Percentiles rank a stretch among this genome's conserved stretches.
phyloP scores from a whole-genome alignment of 352 stramenopile genomes.

The Pythium chondricola region DNA sequence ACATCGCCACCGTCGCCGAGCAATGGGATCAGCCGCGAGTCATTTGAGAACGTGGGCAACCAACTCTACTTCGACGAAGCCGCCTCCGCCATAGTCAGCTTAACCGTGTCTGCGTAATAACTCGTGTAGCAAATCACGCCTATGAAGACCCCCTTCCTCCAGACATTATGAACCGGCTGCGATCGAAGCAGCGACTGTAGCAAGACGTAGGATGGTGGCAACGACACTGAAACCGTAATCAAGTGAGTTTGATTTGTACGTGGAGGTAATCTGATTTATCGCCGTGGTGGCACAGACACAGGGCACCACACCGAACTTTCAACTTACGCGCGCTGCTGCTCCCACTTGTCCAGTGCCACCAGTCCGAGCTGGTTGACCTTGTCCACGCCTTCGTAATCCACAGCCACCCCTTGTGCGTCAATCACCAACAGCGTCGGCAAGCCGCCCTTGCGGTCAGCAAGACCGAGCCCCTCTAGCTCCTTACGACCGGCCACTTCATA shows the following conservation, averaged over 20 bases:
- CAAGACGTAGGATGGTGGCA: too few species aligned
- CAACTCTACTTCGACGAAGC: conserved; percentile 26
- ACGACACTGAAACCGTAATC: too few species aligned
- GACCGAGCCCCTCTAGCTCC: conserved; percentile 20
- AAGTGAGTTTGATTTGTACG: too few species aligned
- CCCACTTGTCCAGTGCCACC: conserved; percentile 5
- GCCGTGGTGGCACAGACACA: too few species aligned
- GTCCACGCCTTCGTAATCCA: conserved; percentile 23
- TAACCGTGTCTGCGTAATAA: conserved; percentile 38
- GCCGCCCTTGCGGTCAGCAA: conserved; percentile 20
- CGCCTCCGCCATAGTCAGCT: conserved; percentile 13
- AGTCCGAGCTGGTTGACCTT: conserved; percentile 18
- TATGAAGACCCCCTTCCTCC: too few species aligned
- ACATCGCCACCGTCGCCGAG: conserved; percentile 19
- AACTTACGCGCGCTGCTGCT: too few species aligned
- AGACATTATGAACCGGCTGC: too few species aligned
- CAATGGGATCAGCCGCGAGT: conserved; percentile 30
- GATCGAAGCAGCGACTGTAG: too few species aligned
- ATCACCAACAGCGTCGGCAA: conserved; percentile 27
- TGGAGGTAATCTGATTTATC: too few species aligned
- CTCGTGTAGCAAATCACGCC: too few species aligned
- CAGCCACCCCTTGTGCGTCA: conserved; percentile 11
- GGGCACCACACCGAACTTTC: too few species aligned
- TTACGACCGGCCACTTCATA: conserved; percentile 25
- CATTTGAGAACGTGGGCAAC: conserved; percentile 48